Evolutionary conservation across 2,329 filamentous ascomycete genomes (phyloP), one percentile per base, ranked within the genome.

Genomic region (Cadophora luteo-olivacea): DNA sequence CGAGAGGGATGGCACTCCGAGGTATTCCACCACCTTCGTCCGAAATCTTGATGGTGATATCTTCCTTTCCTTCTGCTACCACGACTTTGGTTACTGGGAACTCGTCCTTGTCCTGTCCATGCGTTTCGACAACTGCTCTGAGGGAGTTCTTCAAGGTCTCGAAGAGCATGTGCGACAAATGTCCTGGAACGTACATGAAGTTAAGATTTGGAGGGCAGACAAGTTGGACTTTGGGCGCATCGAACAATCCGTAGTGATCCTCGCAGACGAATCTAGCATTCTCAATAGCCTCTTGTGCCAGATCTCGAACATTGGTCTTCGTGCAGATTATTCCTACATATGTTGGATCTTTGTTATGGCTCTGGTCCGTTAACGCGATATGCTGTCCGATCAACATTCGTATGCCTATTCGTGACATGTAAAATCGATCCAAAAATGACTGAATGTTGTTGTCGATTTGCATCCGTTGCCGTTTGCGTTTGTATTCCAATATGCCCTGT

Each of bases 131-230:
- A 49, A 99, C 96, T 64, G 96, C 96, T 79, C 96, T 92, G 74
- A 99, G 86, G 66, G 94, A 97, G 85, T 99, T 99, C 84, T 99
- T 99, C 79, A 99, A 85, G 1, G 96, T 99, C 83, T 99, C 96
- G 81, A 99, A 99, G 63, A 99, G 91, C 96, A 99, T 99, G 83
- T 99, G 96, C 74, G 94, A 97, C 80, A 99, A 80, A 82, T 99
- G 96, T n/a, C 96, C 96, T 0, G 96, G 96, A 65, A 99, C 96
- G 79, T 99, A 99, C 96, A 99, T 99, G 83, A 99, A 99, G 84
- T 97, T 91, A 77, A 99, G 86, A 80, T 97, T 90, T 22, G 93
- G 92, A 77, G 94, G 94, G 85, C 96, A 99, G 69, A 99, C 93
- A 67, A 99, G 91, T 81, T 98, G 94, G 74, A 99, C 91, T 80